phyloP scores from a whole-genome alignment of 495 filamentous ascomycete species.

The Penicillium subrubescens region DNA sequence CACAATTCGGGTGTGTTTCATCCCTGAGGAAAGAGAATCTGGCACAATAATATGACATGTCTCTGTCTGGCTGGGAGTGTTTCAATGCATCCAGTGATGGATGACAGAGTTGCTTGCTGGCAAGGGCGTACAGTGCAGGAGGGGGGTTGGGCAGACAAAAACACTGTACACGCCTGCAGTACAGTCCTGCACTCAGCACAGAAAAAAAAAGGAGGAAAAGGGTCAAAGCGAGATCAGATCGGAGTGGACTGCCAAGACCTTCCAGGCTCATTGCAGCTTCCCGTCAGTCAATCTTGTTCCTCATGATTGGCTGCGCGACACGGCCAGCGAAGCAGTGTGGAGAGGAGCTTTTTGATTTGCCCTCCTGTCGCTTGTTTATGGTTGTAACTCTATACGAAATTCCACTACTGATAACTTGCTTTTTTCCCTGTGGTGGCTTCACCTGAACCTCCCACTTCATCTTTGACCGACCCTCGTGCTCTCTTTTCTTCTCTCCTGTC shows the following conservation, averaged over 20 bases:
- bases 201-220: neutral
- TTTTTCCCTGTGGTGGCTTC: neutral
- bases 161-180: neutral
- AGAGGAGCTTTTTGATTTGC: conserved; percentile 17
- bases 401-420: neutral
- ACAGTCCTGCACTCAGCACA: neutral
- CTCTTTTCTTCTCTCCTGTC: neutral
- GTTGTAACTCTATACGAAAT: neutral
- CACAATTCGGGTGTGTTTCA: conserved; percentile 18
- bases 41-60: neutral
- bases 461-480: neutral
- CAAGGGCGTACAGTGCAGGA: neutral
- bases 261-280: conserved; percentile 21
- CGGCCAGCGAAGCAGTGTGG: conserved; percentile 22
- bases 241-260: conserved; percentile 19
- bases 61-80: neutral
- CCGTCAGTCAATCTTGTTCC: conserved; percentile 1
- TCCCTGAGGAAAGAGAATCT: conserved; percentile 7
- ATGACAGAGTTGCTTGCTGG: neutral
- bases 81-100: neutral
- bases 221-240: neutral
- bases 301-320: conserved; percentile 22
- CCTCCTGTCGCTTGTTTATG: conserved; percentile 10
- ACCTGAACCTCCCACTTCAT: neutral
- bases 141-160: neutral